Base-by-base conservation (phyloP, 352 stramenopile species). In the Phytophthora syringae region DNA sequence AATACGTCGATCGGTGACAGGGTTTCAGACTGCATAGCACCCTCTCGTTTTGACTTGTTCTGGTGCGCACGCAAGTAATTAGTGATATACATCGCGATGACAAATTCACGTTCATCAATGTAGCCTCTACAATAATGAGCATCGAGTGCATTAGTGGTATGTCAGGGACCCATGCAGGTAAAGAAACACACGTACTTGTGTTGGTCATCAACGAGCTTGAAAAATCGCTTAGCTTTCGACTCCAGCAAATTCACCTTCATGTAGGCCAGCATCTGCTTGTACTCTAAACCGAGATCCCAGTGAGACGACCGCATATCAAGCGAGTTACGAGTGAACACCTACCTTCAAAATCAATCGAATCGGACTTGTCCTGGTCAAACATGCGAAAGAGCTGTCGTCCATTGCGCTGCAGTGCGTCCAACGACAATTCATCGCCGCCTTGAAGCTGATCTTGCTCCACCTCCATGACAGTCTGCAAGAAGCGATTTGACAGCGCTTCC, bases 321-420 rank as follows among this genome's bases (percentile, higher is more conserved):
- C 43, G 36, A 47, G 1, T 18, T 20, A 13, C 10, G 15, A 9
- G 18, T 44, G 10, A 3, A 9, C 18, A 7, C 34, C 9, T 59
- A 92, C 84, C 84, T 55, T 81, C 67, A 63, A 91, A 91, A 47
- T 93, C 82, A 49, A 93, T 93, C 25, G 82, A 88, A 60, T 90
- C 78, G 32, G 84, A 93, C 37, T 77, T 79, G 61, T 93, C 84
- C 24, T 86, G 67, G 36, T 93, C 84, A 51, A 93, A 93, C 51
- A 93, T 77, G 11, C 64, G 67, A 48, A 93, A 93, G 15, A 93
- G 62, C 28, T 91, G 74, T 0, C 74, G 72, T 7, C 82, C 84
- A 52, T 79, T 86, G 15, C 67, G 69, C 48, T 88, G 76, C 9
- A 93, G 66, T 10, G 52, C 69, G 30, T 88, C 76, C 20, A 84